Base-by-base conservation (phyloP, 176 grass and related monocot species). In the Puccinellia tenuiflora region DNA sequence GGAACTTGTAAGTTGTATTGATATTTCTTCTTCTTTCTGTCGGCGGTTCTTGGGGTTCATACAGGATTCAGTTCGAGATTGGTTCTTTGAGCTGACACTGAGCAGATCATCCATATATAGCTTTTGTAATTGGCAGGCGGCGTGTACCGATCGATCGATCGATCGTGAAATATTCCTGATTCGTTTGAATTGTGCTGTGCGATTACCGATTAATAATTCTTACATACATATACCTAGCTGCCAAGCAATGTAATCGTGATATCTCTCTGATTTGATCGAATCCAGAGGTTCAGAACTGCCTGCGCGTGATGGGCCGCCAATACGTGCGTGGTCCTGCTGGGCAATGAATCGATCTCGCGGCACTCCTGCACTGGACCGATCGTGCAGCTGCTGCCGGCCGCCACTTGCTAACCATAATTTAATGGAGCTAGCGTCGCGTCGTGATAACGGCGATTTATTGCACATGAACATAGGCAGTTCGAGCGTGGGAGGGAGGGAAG, bases 1-100 rank as follows among this genome's bases (percentile, higher is more conserved):
- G 69, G 43, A 73, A 48, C 69, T 20, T 73, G 69, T 73, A 73
- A 73, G 66, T 68, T 68, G 66, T 68, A 68, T 24, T 9, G 14
- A 46, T 46, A 28, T 0, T 2, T 26, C 15, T 29, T 48, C 42
- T 73, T 16, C 63, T 67, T 38, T 0, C 68, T 8, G 42, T 73
- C 69, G 22, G 68, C 3, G 68, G 15, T 29, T 47, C 68, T 47
- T 42, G 20, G 37, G 67, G 66, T 46, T 72, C 11, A 73, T 73
- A 73, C 69, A 22, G 68, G 68, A 72, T 47, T 28, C 40, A 47
- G 39, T 72, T 26, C 6, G 69, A 48, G 42, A 73, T 48, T 73
- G 69, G 48, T 20, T 29, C 24, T 22, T 72, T 72, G 40, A 72
- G 61, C 7, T 61, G 57, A 62, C 26, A 62, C 25, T 30, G 28